Evolutionary conservation across 1,139 yeast species (phyloP).

Genomic region (Geotrichum histeridarum): DNA sequence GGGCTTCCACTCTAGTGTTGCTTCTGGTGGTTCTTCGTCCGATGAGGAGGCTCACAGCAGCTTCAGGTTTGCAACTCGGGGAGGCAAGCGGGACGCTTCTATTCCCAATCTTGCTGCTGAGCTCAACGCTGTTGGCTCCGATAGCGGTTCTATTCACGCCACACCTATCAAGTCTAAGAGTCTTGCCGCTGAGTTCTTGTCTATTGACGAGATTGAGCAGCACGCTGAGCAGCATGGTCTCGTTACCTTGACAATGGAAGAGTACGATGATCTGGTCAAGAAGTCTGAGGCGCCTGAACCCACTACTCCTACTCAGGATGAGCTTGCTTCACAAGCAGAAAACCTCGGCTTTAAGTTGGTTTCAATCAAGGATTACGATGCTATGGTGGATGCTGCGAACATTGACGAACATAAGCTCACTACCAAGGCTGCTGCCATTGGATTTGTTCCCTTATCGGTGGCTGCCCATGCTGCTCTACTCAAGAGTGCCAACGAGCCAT

Average conservation of each 20-base stretch:
- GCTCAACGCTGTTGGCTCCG: background rate
- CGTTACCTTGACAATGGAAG: slow-evolving; percentile 47
- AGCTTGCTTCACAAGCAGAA: slow-evolving; percentile 11
- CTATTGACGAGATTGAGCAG: slow-evolving; percentile 42
- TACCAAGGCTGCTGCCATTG: slow-evolving; percentile 26
- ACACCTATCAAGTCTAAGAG: slow-evolving; percentile 11
- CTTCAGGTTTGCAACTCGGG: slow-evolving; percentile 13
- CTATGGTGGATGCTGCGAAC: slow-evolving; percentile 12
- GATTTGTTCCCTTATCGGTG: slow-evolving; percentile 44
- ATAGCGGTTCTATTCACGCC: background rate
- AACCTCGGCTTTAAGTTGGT: slow-evolving; percentile 6
- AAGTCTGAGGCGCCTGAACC: slow-evolving; percentile 24
- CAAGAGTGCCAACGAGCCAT: slow-evolving; percentile 24
- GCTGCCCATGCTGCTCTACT: slow-evolving; percentile 28
- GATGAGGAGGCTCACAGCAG: slow-evolving; percentile 10
- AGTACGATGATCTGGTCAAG: slow-evolving; percentile 37
- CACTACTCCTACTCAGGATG: slow-evolving; percentile 21
- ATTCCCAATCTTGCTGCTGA: slow-evolving; percentile 1
- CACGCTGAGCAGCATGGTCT: slow-evolving; percentile 50
- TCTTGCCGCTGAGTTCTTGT: slow-evolving; percentile 33
- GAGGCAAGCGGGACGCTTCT: slow-evolving; percentile 4
- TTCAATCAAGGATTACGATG: slow-evolving; percentile 6
- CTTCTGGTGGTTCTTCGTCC: background rate
- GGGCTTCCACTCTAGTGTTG: background rate
- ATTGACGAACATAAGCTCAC: slow-evolving; percentile 20